Evolutionary conservation across 2,329 filamentous ascomycete species (phyloP).

Genomic region (Trematosphaeria pertusa): DNA sequence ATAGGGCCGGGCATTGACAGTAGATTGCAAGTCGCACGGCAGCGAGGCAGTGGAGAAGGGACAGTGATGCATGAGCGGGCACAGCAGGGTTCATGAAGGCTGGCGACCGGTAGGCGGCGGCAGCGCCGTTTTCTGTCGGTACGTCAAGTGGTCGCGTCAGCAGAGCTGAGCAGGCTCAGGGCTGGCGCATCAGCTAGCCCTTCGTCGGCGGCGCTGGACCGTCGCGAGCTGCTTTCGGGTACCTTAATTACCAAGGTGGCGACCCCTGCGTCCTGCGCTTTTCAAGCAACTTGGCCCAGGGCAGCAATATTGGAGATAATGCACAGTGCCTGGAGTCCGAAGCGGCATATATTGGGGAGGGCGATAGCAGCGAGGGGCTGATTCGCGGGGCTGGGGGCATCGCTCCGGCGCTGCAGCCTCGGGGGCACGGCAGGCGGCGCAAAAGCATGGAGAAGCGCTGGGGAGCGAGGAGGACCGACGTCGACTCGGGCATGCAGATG

Average conservation of each 20-base stretch:
- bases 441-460: neutral
- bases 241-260: constrained; percentile 29
- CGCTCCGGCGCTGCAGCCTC: too few relatives aligned
- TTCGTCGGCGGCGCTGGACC: too few relatives aligned
- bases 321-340: neutral
- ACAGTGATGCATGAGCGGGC: constrained; percentile 6
- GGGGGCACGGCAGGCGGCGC: too few relatives aligned
- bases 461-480: neutral
- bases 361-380: neutral
- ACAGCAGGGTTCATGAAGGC: constrained; percentile 6
- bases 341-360: neutral
- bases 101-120: constrained; percentile 29
- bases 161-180: neutral
- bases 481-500: neutral
- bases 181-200: too few relatives aligned
- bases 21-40: constrained; percentile 3
- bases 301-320: neutral
- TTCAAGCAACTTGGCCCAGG: neutral
- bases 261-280: constrained; percentile 12
- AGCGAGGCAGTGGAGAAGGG: neutral
- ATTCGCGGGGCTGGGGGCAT: neutral
- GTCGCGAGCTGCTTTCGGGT: constrained; percentile 15
- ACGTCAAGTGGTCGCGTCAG: constrained; percentile 29
- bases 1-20: neutral
- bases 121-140: constrained; percentile 29